Conservation (phyloP, 1,284 basidiomycete genomes). For the Fomitiporia mediterranea region DNA sequence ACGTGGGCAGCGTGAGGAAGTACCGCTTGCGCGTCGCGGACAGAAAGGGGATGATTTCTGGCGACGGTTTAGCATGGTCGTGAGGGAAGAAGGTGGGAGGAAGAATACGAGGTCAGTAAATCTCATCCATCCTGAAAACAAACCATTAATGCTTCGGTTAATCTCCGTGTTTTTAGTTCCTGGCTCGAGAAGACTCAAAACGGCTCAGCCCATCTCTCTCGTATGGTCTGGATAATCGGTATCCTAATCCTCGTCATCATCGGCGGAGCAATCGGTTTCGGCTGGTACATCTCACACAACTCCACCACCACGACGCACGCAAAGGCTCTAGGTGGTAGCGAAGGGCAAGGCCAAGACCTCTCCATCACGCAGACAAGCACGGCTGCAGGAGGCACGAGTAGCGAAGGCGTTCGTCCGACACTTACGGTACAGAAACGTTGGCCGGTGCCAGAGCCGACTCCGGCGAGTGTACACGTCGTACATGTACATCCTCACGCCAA, state of each 20-base stretch:
- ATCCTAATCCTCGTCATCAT: conserved; percentile 53
- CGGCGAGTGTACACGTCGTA: background rate
- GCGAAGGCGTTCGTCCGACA: conserved; percentile 39
- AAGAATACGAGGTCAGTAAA: conserved; percentile 48
- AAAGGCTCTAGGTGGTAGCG: conserved; percentile 61
- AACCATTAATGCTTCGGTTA: conserved; percentile 7
- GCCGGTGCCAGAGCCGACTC: conserved; percentile 9
- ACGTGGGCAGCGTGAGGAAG: conserved; percentile 63
- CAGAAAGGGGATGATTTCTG: conserved; percentile 79
- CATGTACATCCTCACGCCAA: conserved; percentile 2
- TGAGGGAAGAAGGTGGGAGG: conserved; percentile 53
- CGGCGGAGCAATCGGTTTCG: conserved; percentile 51
- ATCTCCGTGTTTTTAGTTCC: conserved; percentile 34
- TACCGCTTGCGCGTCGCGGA: conserved; percentile 56
- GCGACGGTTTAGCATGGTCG: conserved; percentile 79
- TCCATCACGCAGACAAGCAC: conserved; percentile 24
- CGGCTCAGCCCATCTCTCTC: conserved; percentile 46
- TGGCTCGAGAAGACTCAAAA: conserved; percentile 64
- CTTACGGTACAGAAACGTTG: conserved; percentile 37
- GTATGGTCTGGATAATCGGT: conserved; percentile 67
- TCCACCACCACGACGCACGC: conserved; percentile 45
- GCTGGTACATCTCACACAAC: conserved; percentile 52
- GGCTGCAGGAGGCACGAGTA: background rate
- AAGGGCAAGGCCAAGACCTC: conserved; percentile 36
- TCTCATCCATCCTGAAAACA: background rate